phyloP scores from a whole-genome alignment of 108 stramenopile genomes.

The Schizochytrium sp. region DNA sequence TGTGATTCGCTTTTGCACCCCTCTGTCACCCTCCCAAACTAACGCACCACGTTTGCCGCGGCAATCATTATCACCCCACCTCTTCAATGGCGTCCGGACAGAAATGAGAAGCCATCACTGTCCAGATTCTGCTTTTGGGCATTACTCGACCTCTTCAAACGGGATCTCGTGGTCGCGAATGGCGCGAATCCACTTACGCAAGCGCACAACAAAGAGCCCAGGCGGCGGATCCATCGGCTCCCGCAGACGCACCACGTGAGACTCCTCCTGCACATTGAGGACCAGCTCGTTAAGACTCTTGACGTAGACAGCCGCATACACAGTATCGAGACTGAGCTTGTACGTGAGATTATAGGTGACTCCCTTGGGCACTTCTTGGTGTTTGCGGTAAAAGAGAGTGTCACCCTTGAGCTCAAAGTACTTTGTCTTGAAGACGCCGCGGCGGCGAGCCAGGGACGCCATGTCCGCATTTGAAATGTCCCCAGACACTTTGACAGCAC shows the following conservation, averaged over 20 bases:
- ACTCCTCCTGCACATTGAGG: conserved; percentile 1
- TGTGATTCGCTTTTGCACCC: too few species aligned
- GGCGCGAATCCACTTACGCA: background rate
- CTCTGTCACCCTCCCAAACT: too few species aligned
- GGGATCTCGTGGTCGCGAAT: background rate
- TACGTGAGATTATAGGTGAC: background rate
- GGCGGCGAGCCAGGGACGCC: background rate
- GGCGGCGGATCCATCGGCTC: background rate
- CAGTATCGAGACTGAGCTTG: conserved; percentile 12
- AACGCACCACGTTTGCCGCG: too few species aligned
- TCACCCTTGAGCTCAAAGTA: conserved; percentile 13
- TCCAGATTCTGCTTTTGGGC: too few species aligned
- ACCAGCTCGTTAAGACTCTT: background rate
- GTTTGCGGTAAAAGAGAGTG: conserved; percentile 16
- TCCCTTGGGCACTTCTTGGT: background rate
- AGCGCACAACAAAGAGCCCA: background rate
- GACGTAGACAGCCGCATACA: background rate
- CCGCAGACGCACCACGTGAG: background rate
- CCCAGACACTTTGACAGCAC: background rate
- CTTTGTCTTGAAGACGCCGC: background rate
- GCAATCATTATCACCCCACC: too few species aligned
- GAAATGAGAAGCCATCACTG: too few species aligned
- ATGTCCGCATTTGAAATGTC: background rate
- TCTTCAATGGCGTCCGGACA: too few species aligned
- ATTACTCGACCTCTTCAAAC: background rate